phyloP scores from a whole-genome alignment of 164 flowering plant genomes.

The Berberis thunbergii region DNA sequence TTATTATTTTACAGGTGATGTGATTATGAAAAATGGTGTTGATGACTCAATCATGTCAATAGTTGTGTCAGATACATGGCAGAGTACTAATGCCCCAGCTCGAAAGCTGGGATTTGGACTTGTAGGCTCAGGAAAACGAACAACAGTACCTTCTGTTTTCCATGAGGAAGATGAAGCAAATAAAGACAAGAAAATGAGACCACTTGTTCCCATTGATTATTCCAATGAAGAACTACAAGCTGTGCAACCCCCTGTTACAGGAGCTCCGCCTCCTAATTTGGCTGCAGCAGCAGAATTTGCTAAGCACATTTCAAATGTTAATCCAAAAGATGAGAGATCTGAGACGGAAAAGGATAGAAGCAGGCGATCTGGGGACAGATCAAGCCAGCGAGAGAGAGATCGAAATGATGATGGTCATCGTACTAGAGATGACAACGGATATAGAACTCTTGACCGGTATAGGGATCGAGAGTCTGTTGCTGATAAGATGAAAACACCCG shows the following conservation, averaged over 20 bases:
- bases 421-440: conserved; percentile 49
- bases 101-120: conserved; percentile 92
- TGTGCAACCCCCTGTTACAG: conserved; percentile 46
- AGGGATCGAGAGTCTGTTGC: conserved; percentile 44
- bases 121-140: conserved; percentile 81
- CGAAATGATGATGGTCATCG: conserved; percentile 45
- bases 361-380: conserved; percentile 65
- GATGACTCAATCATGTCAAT: conserved; percentile 30
- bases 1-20: conserved; percentile 32
- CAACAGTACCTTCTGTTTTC: conserved; percentile 90
- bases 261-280: conserved; percentile 51
- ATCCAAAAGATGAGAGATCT: conserved; percentile 55
- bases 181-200: conserved; percentile 92
- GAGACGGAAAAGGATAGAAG: conserved; percentile 66
- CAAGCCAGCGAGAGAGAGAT: conserved; percentile 56
- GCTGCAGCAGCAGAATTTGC: conserved; percentile 83
- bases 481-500: conserved; percentile 53
- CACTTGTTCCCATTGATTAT: conserved; percentile 95
- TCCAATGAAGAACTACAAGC: conserved; percentile 88
- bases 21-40: conserved; percentile 34
- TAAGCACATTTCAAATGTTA: conserved; percentile 56
- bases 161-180: conserved; percentile 82
- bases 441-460: conserved; percentile 39
- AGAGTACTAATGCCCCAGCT: conserved; percentile 40
- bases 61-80: conserved; percentile 35